Evolutionary conservation across 2,329 filamentous ascomycete species (phyloP), one percentile per base, ranked within the genome.

Genomic region (Talaromyces sp.): DNA sequence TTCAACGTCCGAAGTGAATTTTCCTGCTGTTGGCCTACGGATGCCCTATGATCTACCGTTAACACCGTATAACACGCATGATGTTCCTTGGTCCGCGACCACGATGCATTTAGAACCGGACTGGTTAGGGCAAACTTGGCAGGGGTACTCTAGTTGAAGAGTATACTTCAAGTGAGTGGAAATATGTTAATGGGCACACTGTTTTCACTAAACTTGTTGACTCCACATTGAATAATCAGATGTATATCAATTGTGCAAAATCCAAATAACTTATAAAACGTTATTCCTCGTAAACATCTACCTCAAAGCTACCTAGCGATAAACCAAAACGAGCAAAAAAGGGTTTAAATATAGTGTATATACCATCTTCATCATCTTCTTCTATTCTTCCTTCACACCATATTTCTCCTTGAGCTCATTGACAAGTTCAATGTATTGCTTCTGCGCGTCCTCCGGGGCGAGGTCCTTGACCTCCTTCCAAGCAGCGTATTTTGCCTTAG

Each of bases 21-120:
- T 6, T 6, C 3, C 56, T 0, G 65, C 87, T 0, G 82, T 96
- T 4, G 90, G 89, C 0, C 78, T 94, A 31, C 83, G 92, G 16
- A 87, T 96, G 76, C 91, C 92, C n/a, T 96, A 96, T 73, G 87
- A 87, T 73, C 75, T 93, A 6, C 92, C 92, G 0, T 73, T 96
- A 31, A 85, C 85, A 56, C 78, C 79, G 6, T 96, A 96, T 69
- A 78, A 72, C 0, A 65, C 74, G 7, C 73, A 75, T 4, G 91
- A 96, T 69, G 77, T 83, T 54, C 92, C 92, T 0, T 96, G 92
- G 93, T 90, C 89, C 63, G 88, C 89, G 3, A 87, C 85, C 1
- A 77, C 81, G 68, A 70, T 69, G 1, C 83, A 93, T 69, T 62
- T 64, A 0, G 83, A 88, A 69, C 85, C 83, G 12, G 91, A 94